Evolutionary conservation across 805 yeast genomes (phyloP), one percentile per base, ranked within the genome.

Genomic region (Sungouiozyma intestinalis): DNA sequence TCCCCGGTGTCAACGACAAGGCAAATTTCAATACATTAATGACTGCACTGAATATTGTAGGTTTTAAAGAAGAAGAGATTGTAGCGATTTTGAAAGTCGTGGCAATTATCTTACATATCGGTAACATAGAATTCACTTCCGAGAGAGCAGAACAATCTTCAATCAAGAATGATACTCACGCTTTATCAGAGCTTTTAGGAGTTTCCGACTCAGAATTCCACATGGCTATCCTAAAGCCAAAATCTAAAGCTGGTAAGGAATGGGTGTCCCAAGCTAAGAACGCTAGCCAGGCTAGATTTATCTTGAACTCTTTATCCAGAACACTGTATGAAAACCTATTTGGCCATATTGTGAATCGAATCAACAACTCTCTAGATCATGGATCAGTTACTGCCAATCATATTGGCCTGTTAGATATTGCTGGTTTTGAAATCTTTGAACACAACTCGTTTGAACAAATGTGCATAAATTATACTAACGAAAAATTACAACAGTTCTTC

Each of bases 391-490:
- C 69, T 3, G 62, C 66, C 17, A 71, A 76, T 41, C 90, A 81
- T 51, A 92, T 92, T 55, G 98, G 99, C 48, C 94, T 92, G 16
- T 71, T 92, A 53, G 99, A 92, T 78, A 92, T 92, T 53, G 94
- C 94, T 46, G 98, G 98, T 9, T 92, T 92, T 61, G 98, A 92
- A 66, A 96, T 92, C 57, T 92, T 92, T 62, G 84, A 85, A 51
- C 77, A 77, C 51, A 92, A 92, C 64, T 88, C 97, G 1, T 92
- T 92, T 55, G 98, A 92, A 64, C 98, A 92, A 63, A 80, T 92
- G 57, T 90, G 98, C 65, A 90, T 90, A 64, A 90, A 90, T 60
- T 92, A 88, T 62, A 96, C 97, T 38, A 90, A 90, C 64, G 98
- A 92, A 66, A 92, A 90, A 63, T 72, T 92, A 48, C 98, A 92